Evolutionary conservation across 2,329 filamentous ascomycete genomes (phyloP).

Genomic region (Trichoderma sp.): DNA sequence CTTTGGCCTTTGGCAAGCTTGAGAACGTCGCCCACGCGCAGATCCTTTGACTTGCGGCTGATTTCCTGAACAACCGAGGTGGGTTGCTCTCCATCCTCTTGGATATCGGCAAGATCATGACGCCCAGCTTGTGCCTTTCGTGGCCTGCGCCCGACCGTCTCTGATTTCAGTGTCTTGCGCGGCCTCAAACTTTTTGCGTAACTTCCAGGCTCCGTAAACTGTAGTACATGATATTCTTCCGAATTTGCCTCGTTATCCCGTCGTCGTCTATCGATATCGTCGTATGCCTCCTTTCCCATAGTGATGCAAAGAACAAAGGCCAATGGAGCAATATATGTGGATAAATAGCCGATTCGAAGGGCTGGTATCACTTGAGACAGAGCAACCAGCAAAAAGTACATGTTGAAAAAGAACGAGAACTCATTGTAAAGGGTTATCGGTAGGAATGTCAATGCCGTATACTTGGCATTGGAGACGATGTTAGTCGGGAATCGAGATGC

Average conservation of each 20-base stretch:
- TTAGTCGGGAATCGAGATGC: conserved; percentile 80
- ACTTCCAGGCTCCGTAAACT: conserved; percentile 59
- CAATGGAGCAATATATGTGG: conserved; percentile 88
- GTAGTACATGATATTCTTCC: conserved; percentile 77
- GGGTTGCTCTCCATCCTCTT: conserved; percentile 49
- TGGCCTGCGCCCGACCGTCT: conserved; percentile 29
- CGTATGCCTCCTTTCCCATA: conserved; percentile 90
- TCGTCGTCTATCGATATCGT: conserved; percentile 82
- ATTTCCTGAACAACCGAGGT: conserved; percentile 61
- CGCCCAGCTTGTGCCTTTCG: conserved; percentile 33
- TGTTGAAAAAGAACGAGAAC: conserved; percentile 99
- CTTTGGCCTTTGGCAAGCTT: conserved; percentile 89
- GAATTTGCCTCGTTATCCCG: conserved; percentile 93
- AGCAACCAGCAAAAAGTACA: conserved; percentile 95
- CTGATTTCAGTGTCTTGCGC: conserved; percentile 44
- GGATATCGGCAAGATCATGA: conserved; percentile 57
- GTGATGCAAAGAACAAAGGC: conserved; percentile 91
- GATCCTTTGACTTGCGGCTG: conserved; percentile 76
- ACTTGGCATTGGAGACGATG: conserved; percentile 94
- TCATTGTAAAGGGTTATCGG: conserved; percentile 96
- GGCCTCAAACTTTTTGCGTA: conserved; percentile 39
- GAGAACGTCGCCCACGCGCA: conserved; percentile 93
- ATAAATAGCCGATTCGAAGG: conserved; percentile 87
- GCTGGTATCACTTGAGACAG: conserved; percentile 88
- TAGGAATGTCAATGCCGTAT: conserved; percentile 90